Base-by-base conservation (phyloP, 2,329 filamentous ascomycete genomes). In the Zasmidium citrigriseum region DNA sequence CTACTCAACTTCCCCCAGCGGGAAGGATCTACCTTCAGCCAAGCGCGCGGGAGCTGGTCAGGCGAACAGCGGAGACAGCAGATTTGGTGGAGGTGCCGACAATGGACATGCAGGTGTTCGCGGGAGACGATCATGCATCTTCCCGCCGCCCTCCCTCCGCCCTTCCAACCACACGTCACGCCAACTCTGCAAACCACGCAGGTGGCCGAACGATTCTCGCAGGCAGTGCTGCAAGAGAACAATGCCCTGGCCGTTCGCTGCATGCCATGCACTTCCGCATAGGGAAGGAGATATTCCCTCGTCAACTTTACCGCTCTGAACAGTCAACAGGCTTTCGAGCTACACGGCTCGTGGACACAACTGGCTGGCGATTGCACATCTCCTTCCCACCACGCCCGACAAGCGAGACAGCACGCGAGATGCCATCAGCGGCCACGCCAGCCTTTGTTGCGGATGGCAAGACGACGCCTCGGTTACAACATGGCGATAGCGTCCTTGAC, bases 11-110 rank as follows among this genome's bases (percentile, higher is more conserved):
- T 16, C 46, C 7, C 10, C 20, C 29, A n/a, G 24, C n/a, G 25
- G 24, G 24, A 21, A 20, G 25, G 48, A 51, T 34, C 16, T 14
- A 22, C 48, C 24, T 41, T 23, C 29, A 34, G 48, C 48, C 48
- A 51, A 51, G 48, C n/a, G 11, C n/a, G 48, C 48, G 24, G 10
- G n/a, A 51, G 16, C 25, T 51, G 48, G 48, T 51, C 48, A 51
- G 48, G 48, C 48, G 48, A 51, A 34, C 48, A 51, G 5, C 24
- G 48, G 34, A 21, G 10, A 25, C 5, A 51, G 48, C 48, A 51
- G 34, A 51, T 27, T 51, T 34, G 48, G 29, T 12, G 20, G 20
- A 34, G 48, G 11, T 20, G 24, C 50, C 50, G 34, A 41, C 50
- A 20, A 52, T 11, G 16, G 29, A 18, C 50, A 25, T 45, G 22